Conservation (phyloP, 768 basidiomycete genomes). For the Peribolospora baueri region DNA sequence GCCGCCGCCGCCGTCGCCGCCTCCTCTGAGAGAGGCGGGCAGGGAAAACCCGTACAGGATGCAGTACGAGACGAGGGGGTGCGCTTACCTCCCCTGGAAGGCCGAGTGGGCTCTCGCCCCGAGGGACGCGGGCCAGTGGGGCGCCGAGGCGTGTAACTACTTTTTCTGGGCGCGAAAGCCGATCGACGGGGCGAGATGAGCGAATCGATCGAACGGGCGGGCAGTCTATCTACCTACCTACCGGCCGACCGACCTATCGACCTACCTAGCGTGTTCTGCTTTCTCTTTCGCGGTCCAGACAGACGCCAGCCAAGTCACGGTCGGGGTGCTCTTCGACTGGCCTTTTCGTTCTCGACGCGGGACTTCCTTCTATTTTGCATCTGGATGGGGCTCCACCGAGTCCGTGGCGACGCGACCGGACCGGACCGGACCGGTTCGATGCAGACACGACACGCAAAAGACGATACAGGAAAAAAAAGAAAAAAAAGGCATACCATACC, state of each 20-base stretch:
- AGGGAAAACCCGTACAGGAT: constrained; percentile 41
- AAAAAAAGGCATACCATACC: no score
- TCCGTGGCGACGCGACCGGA: no score
- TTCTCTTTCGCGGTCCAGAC: no score
- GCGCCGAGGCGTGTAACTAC: constrained; percentile 41
- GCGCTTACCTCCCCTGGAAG: constrained; percentile 47
- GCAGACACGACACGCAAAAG: no score
- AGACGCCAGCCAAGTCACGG: no score
- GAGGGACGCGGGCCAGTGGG: constrained; percentile 27
- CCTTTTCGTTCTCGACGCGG: neutral
- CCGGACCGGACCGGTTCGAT: no score
- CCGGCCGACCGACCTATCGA: no score
- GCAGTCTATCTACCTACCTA: no score
- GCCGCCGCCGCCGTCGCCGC: neutral
- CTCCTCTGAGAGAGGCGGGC: constrained; percentile 1
- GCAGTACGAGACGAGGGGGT: constrained; percentile 56
- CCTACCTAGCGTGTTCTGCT: no score
- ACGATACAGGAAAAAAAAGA: no score
- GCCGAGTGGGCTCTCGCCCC: constrained; percentile 47
- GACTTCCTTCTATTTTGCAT: no score
- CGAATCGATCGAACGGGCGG: constrained; percentile 1
- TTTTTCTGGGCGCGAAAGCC: constrained; percentile 72
- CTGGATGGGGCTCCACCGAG: no score
- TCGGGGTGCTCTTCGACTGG: neutral
- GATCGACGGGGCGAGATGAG: neutral